Evolutionary conservation across 1,139 yeast species (phyloP), one percentile per base, ranked within the genome.

Genomic region (Lodderomyces jiufengensis): DNA sequence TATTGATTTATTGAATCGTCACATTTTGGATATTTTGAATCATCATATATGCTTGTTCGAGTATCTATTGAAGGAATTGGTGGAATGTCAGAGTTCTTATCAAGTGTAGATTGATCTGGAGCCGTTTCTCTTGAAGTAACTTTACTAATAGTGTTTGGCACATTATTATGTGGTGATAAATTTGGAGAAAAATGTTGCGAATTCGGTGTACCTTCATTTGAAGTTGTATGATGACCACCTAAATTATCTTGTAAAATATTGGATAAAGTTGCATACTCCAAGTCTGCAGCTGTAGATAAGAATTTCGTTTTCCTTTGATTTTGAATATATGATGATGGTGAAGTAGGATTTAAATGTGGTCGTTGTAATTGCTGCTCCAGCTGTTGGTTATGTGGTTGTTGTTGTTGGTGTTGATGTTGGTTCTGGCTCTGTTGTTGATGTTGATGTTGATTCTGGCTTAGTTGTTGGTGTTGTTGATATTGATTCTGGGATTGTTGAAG

Each of bases 191-290:
- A 41, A 16, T 53, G 54, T 13, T 54, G 49, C 6, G 72, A 63
- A 34, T 49, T 59, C 5, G 75, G 74, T 0, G 76, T 66, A 3
- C 68, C 70, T 42, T 66, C 74, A 29, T 59, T 62, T 14, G 70
- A 61, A 1, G 71, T 62, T 9, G 59, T 45, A 29, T 52, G 63
- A 37, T 53, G 57, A 39, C 51, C 44, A 39, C 52, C 44, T 38
- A 63, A 55, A 40, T 73, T 78, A 42, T 78, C 81, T 36, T 73
- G 80, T 25, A 84, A 70, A 35, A 86, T 84, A 44, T 73, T 78
- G n/a, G 94, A 82, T 28, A 87, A 60, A 2, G 86, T 80, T 4
- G 86, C 73, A 51, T 86, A 85, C 50, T 87, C 96, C 44, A 81
- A 65, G 50, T 84, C 85, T 0, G 92, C 90, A 0, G 95, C 92